Conservation (phyloP, 2,329 filamentous ascomycete species). For the Fusarium sororula region DNA sequence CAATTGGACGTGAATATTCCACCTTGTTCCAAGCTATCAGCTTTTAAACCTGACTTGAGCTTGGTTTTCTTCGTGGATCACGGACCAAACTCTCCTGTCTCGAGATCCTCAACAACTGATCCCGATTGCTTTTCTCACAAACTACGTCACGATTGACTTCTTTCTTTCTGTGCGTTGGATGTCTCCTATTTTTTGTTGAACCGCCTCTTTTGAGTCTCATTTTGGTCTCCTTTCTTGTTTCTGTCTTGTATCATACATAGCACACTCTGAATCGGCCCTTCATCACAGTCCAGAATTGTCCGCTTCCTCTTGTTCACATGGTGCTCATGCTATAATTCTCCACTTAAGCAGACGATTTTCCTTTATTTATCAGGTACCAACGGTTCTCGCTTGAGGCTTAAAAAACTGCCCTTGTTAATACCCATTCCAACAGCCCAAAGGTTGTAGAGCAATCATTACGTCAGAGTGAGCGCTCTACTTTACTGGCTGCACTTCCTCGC, state of each 20-base stretch:
- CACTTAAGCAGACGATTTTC: slow-evolving; percentile 16
- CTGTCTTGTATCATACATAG: neutral
- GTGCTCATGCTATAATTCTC: slow-evolving; percentile 13
- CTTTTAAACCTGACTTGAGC: slow-evolving; percentile 1
- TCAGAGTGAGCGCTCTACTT: slow-evolving; percentile 32
- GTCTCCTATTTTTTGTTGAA: slow-evolving; percentile 21
- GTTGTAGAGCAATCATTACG: slow-evolving; percentile 36
- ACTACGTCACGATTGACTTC: slow-evolving; percentile 36
- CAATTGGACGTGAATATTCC: neutral
- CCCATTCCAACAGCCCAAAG: slow-evolving; percentile 9
- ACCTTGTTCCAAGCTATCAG: slow-evolving; percentile 20
- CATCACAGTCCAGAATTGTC: slow-evolving; percentile 3
- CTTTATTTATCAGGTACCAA: slow-evolving; percentile 30
- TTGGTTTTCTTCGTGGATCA: slow-evolving; percentile 22
- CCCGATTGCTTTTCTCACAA: slow-evolving; percentile 19
- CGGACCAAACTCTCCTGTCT: slow-evolving; percentile 43
- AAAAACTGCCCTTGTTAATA: slow-evolving; percentile 12
- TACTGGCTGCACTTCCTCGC: slow-evolving; percentile 29
- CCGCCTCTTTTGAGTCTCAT: neutral
- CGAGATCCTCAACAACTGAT: slow-evolving; percentile 21
- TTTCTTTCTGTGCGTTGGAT: slow-evolving; percentile 5
- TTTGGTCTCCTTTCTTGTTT: slow-evolving; percentile 2
- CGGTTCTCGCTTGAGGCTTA: slow-evolving; percentile 25
- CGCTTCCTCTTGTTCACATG: slow-evolving; percentile 4
- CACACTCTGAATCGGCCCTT: slow-evolving; percentile 17